Evolutionary conservation across 306 rosid species (phyloP).

Genomic region (Hylodesmum podocarpum): DNA sequence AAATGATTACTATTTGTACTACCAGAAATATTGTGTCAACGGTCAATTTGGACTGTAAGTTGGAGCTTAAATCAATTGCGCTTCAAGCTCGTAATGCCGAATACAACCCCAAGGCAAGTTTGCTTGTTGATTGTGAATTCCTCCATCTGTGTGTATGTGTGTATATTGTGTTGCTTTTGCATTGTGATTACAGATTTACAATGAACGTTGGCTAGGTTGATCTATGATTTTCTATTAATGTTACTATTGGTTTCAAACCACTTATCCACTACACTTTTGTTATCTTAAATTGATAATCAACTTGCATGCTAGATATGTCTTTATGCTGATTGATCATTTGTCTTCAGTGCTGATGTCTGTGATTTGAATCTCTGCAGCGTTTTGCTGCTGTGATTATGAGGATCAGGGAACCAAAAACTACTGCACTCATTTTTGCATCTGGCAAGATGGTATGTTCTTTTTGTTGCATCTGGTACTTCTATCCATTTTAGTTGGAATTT

Average conservation of each 20-base stretch:
- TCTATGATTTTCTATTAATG: not conserved
- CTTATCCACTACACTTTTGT: not conserved
- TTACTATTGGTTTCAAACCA: not conserved
- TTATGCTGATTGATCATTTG: conserved; percentile 9
- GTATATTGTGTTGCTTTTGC: not conserved
- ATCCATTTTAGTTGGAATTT: not conserved
- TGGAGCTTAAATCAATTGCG: conserved; percentile 90
- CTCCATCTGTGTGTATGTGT: too few relatives aligned
- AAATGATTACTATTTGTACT: not conserved
- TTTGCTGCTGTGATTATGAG: conserved; percentile 99
- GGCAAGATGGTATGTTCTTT: conserved; percentile 79
- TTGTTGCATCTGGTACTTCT: not conserved
- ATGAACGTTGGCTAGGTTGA: conserved; percentile 11
- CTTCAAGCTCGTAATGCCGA: conserved; percentile 94
- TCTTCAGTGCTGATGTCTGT: conserved; percentile 12
- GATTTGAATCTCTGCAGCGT: conserved; percentile 60
- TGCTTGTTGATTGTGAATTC: not conserved
- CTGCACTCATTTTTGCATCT: conserved; percentile 92
- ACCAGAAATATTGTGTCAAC: conserved; percentile 88
- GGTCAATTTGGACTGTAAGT: conserved; percentile 87
- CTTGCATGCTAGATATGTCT: not conserved
- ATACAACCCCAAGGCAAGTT: conserved; percentile 88
- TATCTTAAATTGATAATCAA: not conserved
- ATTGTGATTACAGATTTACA: not conserved
- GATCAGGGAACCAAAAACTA: conserved; percentile 92